These are phyloP conservation scores for Fusarium oxysporum DNA, from an alignment of 2,329 filamentous ascomycete genomes.

Conservation along the genomic window DNA sequence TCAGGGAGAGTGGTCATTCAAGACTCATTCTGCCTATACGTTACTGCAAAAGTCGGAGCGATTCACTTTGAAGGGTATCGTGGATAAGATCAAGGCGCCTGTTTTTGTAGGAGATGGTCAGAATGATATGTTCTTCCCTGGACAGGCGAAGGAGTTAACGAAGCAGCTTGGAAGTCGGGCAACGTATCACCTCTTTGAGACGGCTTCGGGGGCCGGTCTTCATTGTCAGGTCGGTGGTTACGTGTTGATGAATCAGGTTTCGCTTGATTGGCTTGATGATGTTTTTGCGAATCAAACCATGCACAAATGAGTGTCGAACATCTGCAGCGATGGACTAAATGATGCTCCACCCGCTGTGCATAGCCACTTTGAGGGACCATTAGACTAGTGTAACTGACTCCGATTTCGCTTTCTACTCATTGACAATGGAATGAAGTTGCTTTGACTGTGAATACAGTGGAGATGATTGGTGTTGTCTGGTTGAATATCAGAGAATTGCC, in stretches of 20 bases:
- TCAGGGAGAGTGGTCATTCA: slow-evolving; percentile 21
- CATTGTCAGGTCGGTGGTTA: slow-evolving; percentile 17
- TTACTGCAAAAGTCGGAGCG: not conserved
- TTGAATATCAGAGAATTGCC: not conserved
- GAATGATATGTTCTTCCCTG: slow-evolving; percentile 21
- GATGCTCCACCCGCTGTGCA: no score
- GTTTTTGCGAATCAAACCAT: slow-evolving; percentile 1
- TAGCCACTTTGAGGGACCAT: not conserved
- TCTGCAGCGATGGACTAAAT: no score
- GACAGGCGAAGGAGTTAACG: slow-evolving; percentile 3
- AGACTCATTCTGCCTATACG: slow-evolving; percentile 9
- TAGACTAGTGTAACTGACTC: not conserved
- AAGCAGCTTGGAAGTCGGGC: slow-evolving; percentile 1
- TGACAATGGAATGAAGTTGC: not conserved
- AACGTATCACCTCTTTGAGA: slow-evolving; percentile 7
- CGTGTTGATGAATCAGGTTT: slow-evolving; percentile 17
- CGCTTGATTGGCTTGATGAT: slow-evolving; percentile 22
- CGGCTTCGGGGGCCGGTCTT: not conserved
- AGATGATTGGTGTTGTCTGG: not conserved
- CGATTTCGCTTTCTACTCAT: not conserved
- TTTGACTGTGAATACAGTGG: not conserved
- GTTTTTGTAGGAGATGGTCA: slow-evolving; percentile 25
- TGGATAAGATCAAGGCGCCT: slow-evolving; percentile 39
- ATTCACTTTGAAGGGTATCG: slow-evolving; percentile 29
- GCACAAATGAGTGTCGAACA: not conserved